These are phyloP conservation scores for Symbiodinium pilosum DNA, from an alignment of 73 alveolate species.

Conservation along the genomic window DNA sequence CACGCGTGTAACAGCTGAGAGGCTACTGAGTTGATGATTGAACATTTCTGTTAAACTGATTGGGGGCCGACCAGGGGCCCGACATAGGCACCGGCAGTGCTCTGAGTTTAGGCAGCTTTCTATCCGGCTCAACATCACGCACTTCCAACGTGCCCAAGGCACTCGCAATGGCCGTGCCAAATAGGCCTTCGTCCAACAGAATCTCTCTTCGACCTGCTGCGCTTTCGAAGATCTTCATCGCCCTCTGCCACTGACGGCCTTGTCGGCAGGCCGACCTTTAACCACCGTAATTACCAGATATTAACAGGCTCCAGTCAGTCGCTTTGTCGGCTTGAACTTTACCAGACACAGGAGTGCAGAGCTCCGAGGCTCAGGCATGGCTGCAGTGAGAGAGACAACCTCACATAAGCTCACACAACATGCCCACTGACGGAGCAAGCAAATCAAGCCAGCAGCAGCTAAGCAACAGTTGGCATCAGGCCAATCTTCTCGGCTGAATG, in stretches of 20 bases:
- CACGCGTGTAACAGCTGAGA: not conserved
- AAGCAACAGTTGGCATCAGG: not conserved
- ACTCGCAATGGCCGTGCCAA: slow-evolving; percentile 62
- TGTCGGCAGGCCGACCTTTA: slow-evolving; percentile 71
- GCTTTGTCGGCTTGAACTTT: not conserved
- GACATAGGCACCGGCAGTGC: not conserved
- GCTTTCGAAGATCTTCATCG: not conserved
- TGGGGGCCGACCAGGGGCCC: not conserved
- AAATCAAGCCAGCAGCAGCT: not conserved
- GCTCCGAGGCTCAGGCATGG: not conserved
- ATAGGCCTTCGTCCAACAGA: not conserved
- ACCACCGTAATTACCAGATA: not conserved
- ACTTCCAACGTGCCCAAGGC: not conserved
- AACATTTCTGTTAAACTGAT: not conserved
- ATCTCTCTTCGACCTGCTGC: not conserved
- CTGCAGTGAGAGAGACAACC: not conserved
- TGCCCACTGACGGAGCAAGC: not conserved
- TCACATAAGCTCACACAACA: too few species aligned
- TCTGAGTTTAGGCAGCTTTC: not conserved
- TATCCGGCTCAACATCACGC: too few species aligned
- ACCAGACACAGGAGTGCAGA: too few species aligned
- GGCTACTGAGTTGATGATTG: not conserved
- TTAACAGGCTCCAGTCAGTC: not conserved
- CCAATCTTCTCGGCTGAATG: not conserved
- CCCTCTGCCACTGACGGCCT: slow-evolving; percentile 79